Evolutionary conservation across 352 stramenopile species (phyloP), one percentile per base, ranked within the genome.

Genomic region (Pythium rhizo-oryzae): DNA sequence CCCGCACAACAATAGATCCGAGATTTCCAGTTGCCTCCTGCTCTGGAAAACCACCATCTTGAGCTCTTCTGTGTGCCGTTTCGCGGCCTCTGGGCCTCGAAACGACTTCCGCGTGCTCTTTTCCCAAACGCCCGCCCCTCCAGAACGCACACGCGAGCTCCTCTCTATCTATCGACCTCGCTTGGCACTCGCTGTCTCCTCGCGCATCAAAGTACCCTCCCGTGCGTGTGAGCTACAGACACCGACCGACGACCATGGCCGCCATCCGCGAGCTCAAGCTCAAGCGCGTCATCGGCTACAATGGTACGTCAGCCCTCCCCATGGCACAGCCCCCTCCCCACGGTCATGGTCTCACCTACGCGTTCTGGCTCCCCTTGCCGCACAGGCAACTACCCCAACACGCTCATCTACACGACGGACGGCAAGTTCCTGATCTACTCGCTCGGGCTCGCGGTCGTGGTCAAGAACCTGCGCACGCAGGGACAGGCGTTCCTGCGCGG

Each of bases 401-500:
- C 84, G 65, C 71, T 94, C 15, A 77, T 94, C 47, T 92, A 92
- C 76, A 91, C 86, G 46, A 92, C 74, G 13, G 84, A 93, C 58
- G 90, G 90, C 39, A 84, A 89, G 52, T 89, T 82, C 67, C 75
- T 96, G 59, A 77, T 96, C 65, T 97, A 96, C 67, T 94, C 90
- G 50, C 84, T 97, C 11, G 91, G 90, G 0, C 77, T 92, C 28
- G 85, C 89, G 11, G 87, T 97, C 60, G 84, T 97, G 41, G 78
- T 97, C 33, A 91, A 88, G 39, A 80, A 97, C 74, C 71, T 95
- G 28, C 79, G 80, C 24, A 81, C 81, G 54, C 83, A 92, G 50
- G 82, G 75, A 8, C 86, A 96, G 72, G 85, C 79, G 12, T 99
- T 99, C 67, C 75, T 99, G 25, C 91, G 97, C 58, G 94, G 91